phyloP scores from a whole-genome alignment of 257 asterid species.

The Voacanga thouarsii region DNA sequence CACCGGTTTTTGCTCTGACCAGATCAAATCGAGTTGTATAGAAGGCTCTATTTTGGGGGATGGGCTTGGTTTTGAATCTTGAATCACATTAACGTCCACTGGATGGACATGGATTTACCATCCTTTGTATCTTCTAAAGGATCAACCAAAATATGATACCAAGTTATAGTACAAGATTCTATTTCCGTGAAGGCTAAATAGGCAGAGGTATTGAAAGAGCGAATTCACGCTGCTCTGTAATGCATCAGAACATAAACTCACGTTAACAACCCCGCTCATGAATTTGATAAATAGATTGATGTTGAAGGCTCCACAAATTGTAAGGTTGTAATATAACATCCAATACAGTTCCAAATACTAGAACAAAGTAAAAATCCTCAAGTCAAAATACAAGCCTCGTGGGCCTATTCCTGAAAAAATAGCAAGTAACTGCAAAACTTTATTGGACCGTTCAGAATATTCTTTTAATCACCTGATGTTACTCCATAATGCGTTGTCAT shows the following conservation, averaged over 20 bases:
- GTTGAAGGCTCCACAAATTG: background rate
- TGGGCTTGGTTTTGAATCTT: too few relatives aligned
- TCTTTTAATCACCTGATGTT: background rate
- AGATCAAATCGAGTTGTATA: too few relatives aligned
- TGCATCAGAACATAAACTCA: background rate
- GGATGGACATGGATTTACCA: background rate
- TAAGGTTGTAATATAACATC: conserved; percentile 7
- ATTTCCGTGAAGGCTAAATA: background rate
- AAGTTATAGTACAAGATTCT: background rate
- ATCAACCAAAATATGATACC: background rate
- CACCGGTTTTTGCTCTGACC: background rate
- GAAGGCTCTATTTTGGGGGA: too few relatives aligned
- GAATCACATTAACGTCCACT: background rate
- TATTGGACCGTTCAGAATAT: background rate
- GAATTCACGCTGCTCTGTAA: background rate
- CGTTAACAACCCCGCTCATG: background rate
- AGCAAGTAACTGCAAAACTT: conserved; percentile 7
- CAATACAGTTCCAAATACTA: background rate
- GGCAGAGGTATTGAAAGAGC: background rate
- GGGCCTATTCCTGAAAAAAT: background rate
- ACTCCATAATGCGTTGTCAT: background rate
- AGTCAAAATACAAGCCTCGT: conserved; percentile 14
- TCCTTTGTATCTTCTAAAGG: too few relatives aligned
- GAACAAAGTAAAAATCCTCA: conserved; percentile 9
- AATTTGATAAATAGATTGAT: background rate